A percentile compares a stretch with the other conserved stretches of the same genome.
Evolutionary conservation across 129 eudicot species (phyloP).

Genomic region (Deinandra increscens): DNA sequence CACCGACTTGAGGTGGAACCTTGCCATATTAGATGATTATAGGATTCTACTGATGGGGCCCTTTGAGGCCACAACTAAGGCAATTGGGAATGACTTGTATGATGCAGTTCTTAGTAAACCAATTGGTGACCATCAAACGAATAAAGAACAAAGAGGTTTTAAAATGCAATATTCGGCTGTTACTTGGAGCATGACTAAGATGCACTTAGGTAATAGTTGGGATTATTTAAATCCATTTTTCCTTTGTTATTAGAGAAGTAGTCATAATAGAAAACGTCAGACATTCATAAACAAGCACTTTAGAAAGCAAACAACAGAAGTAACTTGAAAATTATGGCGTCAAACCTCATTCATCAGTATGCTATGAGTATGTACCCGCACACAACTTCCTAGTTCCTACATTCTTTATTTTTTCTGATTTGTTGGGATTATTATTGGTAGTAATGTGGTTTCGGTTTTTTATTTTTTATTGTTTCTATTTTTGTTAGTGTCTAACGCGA

Average conservation of each 20-base stretch:
- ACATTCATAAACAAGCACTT: conserved; percentile 4
- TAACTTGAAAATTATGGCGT: neutral
- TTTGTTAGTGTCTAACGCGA: conserved; percentile 1
- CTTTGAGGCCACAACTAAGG: too few species aligned
- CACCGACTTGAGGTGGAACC: conserved; percentile 73
- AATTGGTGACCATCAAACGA: too few species aligned
- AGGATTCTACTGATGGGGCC: conserved; percentile 67
- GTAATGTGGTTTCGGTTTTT: neutral
- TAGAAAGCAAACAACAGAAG: conserved; percentile 1
- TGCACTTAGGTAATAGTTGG: too few species aligned
- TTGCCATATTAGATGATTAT: conserved; percentile 40
- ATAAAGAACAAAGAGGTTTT: too few species aligned
- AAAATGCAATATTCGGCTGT: neutral
- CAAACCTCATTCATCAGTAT: neutral
- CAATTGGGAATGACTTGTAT: too few species aligned
- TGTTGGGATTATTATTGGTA: neutral
- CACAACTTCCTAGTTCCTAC: neutral
- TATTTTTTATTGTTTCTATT: neutral
- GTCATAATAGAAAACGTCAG: neutral
- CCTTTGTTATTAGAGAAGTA: neutral
- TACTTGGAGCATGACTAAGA: too few species aligned
- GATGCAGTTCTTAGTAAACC: too few species aligned
- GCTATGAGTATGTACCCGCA: neutral
- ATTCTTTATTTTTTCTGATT: neutral
- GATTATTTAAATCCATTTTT: too few species aligned